Conservation (phyloP, 2,329 filamentous ascomycete genomes). For the Penicillium sp. region DNA sequence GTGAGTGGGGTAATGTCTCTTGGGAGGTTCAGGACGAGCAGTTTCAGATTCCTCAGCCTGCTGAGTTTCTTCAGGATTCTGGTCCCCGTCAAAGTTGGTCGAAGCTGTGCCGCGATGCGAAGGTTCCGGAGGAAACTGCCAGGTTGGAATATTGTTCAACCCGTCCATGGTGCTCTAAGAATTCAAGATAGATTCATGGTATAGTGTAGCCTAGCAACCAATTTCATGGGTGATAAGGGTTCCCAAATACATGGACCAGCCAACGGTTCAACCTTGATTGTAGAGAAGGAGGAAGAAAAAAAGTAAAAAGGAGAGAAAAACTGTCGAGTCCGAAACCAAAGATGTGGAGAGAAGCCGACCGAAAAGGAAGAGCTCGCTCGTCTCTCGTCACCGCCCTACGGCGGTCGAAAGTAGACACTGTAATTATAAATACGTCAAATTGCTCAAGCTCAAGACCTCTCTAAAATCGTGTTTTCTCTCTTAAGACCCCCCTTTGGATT, state of each 20-base stretch:
- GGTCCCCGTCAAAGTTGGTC: slow-evolving; percentile 13
- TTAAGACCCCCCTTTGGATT: too few species aligned
- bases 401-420: too few species aligned
- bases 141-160: slow-evolving; percentile 32
- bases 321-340: neutral
- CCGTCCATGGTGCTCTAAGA: slow-evolving; percentile 17
- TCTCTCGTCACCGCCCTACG: slow-evolving; percentile 28
- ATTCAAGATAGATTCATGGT: slow-evolving; percentile 10
- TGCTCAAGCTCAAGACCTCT: too few species aligned
- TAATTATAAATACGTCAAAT: too few species aligned
- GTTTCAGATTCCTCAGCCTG: slow-evolving; percentile 20
- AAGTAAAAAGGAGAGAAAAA: neutral
- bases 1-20: slow-evolving; percentile 68
- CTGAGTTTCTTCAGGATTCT: slow-evolving; percentile 18
- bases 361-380: slow-evolving; percentile 26
- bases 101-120: slow-evolving; percentile 12
- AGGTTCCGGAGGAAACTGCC: slow-evolving; percentile 29
- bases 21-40: slow-evolving; percentile 30
- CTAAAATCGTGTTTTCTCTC: too few species aligned
- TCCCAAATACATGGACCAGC: neutral
- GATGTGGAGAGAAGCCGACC: slow-evolving; percentile 18
- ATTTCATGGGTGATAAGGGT: slow-evolving; percentile 24
- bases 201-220: slow-evolving; percentile 13
- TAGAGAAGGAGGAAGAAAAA: slow-evolving; percentile 8
- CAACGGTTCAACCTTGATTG: slow-evolving; percentile 12